Percentiles rank a stretch among this genome's conserved stretches.
Conservation (phyloP, 108 stramenopile genomes). For the Cyclostephanos invisitatus region DNA sequence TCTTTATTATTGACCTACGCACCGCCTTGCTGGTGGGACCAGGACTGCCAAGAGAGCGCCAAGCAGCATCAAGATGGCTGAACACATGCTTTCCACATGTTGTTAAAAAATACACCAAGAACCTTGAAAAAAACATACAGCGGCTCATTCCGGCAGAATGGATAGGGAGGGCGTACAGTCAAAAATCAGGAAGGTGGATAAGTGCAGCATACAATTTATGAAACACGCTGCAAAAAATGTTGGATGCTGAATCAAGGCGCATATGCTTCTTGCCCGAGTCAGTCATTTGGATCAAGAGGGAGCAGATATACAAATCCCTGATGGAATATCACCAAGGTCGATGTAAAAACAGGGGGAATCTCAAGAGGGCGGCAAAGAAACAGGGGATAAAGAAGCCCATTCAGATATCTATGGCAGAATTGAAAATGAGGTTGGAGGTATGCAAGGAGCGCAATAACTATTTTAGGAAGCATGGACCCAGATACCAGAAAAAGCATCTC, state of each 20-base stretch:
- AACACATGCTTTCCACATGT: not conserved
- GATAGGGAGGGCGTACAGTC: not conserved
- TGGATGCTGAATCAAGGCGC: not conserved
- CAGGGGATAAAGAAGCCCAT: constrained; percentile 10
- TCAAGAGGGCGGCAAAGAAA: not conserved
- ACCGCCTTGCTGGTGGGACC: not conserved
- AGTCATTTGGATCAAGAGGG: not conserved
- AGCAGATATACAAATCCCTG: not conserved
- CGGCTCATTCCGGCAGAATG: not conserved
- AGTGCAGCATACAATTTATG: constrained; percentile 2
- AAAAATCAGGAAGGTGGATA: not conserved
- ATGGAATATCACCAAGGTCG: not conserved
- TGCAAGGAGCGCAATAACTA: constrained; percentile 12
- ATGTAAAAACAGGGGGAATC: constrained; percentile 16
- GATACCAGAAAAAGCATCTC: not conserved
- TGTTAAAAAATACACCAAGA: not conserved
- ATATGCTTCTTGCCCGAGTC: constrained; percentile 9
- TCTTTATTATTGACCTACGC: constrained; percentile 7
- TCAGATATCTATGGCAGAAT: not conserved
- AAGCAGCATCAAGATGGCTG: not conserved
- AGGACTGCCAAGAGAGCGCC: not conserved
- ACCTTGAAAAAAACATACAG: not conserved
- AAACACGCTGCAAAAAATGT: constrained; percentile 15
- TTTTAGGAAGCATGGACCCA: not conserved
- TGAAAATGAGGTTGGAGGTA: not conserved